Evolutionary conservation across 2,329 filamentous ascomycete species (phyloP), one percentile per base, ranked within the genome.

Genomic region (Penicillium sp.): DNA sequence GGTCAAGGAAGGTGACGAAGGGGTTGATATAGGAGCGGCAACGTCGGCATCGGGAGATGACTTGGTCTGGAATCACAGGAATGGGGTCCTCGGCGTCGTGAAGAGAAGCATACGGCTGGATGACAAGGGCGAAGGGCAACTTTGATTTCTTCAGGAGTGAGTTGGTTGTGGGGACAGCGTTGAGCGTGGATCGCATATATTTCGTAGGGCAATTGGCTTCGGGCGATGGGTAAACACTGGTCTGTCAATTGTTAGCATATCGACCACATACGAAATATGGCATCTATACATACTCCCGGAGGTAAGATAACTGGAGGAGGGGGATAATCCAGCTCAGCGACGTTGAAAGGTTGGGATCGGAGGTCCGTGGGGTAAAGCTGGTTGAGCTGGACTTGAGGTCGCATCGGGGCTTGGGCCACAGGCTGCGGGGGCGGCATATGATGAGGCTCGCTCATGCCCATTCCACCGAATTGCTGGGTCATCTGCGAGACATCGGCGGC

Each of bases 21-120:
- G 94, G 93, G 75, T 97, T 97, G 81, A 97, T 97, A 75, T 97
- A 97, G 56, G 93, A 94, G 67, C 94, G 85, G 78, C 94, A 99
- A 77, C 94, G 88, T 75, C 94, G 86, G 81, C 94, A 99, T 71
- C 94, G 88, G 57, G 93, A 95, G 73, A 99, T 99, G 64, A 97
- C 90, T 78, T 97, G 94, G 74, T 99, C 94, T 71, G 96, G 90
- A 29, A 97, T 90, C 49, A 99, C 86, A 7, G 93, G 94, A 2
- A 99, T 87, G 25, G 87, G 85, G 68, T 97, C 94, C 75, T 97
- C 93, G 21, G 90, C 85, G 74, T 99, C 94, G 73, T 97, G 93
- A 31, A 99, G 86, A 27, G 93, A 87, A 40, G 88, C 91, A 71
- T 97, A 99, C 15, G 94, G 94, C 77, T 97, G 93, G 65, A 99